Evolutionary conservation across 768 basidiomycete species (phyloP), one percentile per base, ranked within the genome.

Genomic region (Kwoniella sp.): DNA sequence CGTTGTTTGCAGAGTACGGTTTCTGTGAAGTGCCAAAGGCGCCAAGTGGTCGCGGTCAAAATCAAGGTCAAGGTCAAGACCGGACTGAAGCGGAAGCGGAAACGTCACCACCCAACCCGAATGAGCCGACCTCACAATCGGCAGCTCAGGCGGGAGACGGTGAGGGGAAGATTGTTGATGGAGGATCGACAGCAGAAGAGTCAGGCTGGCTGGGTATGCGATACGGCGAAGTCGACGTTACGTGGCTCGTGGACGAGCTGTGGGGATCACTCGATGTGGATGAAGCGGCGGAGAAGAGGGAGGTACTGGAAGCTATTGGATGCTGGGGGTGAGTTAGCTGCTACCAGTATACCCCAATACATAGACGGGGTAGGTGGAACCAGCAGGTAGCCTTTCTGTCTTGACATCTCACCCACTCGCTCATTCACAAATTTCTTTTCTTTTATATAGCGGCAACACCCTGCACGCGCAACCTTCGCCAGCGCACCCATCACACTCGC

Each of bases 1-100:
- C 85, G 2, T 79, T 97, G 25, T 90, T 93, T 75, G 84, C 87
- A 23, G 95, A 98, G 78, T 98, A 98, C 79, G 95, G 94, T 0
- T 98, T 98, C 77, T 85, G 90, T 47, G 73, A 76, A 52, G 37
- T 45, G 34, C 68, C 68, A 2, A 9, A 50, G 29, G 30, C 30
- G 15, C 31, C 53, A 22, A n/a, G n/a, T n/a, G n/a, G 47, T 4
- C 30, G 20, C 17, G 11, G 23, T 11, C 23, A 28, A n/a, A 17
- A 34, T 13, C 29, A 5, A 13, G 57, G 57, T 13, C 55, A 13
- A 34, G 26, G 13, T 55, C 7, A 9, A 9, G 50, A 26, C 20
- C 25, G 22, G 50, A 9, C 50, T 52, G 50, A 41, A 41, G 38
- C 38, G 11, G 38, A 41, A 41, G 38, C 38, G 38, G 38, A 20